A percentile compares a stretch with the other conserved stretches of the same genome.
These are phyloP conservation scores for Centella asiatica DNA, from an alignment of 129 eudicot genomes.

Conservation along the genomic window DNA sequence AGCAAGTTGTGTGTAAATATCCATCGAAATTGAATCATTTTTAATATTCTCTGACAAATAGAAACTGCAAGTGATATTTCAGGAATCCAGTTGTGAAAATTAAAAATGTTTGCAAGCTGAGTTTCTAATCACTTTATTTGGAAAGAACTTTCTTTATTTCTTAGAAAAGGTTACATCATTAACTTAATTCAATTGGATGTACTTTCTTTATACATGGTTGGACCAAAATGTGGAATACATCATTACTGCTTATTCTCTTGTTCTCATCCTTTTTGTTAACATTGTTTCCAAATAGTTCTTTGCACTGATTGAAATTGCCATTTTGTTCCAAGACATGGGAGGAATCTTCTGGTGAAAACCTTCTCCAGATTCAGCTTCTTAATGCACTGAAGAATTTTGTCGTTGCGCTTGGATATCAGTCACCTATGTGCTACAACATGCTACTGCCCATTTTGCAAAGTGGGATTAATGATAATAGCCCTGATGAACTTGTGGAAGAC, in stretches of 20 bases:
- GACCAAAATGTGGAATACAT: neutral
- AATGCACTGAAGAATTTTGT: constrained; percentile 81
- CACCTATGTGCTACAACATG: constrained; percentile 70
- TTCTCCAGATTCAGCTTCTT: constrained; percentile 94
- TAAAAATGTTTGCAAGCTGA: no score
- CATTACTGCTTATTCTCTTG: neutral
- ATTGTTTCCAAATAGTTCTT: neutral
- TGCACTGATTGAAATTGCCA: constrained; percentile 15
- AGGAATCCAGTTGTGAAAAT: no score
- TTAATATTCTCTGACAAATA: no score
- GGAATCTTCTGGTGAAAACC: constrained; percentile 87
- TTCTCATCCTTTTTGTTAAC: neutral
- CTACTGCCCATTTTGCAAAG: constrained; percentile 67
- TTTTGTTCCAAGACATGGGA: constrained; percentile 73
- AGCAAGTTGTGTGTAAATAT: no score
- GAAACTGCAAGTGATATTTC: no score
- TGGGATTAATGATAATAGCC: constrained; percentile 61
- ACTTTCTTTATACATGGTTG: neutral
- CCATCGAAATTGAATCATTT: no score
- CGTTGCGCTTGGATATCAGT: constrained; percentile 82
- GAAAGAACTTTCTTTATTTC: no score
- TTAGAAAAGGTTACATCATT: no score
- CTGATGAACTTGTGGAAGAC: constrained; percentile 94
- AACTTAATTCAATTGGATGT: no score
- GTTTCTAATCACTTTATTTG: no score